Evolutionary conservation across 1,139 yeast species (phyloP).

Genomic region (Blastobotrys malaysiensis): DNA sequence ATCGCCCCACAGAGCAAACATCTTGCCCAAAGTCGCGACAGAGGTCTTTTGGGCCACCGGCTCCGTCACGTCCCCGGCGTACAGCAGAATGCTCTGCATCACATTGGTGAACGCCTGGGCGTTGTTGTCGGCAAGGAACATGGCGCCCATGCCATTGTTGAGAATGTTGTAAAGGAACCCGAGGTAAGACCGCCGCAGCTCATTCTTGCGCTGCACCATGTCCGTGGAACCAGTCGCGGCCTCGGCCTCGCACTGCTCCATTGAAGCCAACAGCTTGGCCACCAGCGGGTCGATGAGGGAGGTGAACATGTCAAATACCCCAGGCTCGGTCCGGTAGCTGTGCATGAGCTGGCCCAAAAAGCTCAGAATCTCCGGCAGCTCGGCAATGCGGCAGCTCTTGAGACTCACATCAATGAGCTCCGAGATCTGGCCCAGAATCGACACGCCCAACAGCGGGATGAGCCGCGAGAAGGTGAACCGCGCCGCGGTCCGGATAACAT

Average conservation of each 20-base stretch:
- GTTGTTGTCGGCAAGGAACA: constrained; percentile 66
- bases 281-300: constrained; percentile 70
- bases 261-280: constrained; percentile 53
- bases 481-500: constrained; percentile 75
- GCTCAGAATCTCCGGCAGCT: constrained; percentile 73
- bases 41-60: constrained; percentile 61
- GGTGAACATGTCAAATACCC: constrained; percentile 67
- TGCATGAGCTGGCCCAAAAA: constrained; percentile 88
- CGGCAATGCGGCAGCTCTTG: constrained; percentile 58
- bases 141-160: constrained; percentile 72
- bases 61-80: constrained; percentile 52
- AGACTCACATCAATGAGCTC: constrained; percentile 71
- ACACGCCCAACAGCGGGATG: constrained; percentile 63
- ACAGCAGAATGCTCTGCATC: constrained; percentile 60
- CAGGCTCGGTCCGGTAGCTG: constrained; percentile 59
- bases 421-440: constrained; percentile 54
- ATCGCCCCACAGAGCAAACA: constrained; percentile 62
- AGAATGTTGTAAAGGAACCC: constrained; percentile 63
- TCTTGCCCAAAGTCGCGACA: constrained; percentile 59
- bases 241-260: constrained; percentile 42
- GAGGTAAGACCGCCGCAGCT: constrained; percentile 65
- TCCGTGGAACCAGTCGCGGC: constrained; percentile 41
- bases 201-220: constrained; percentile 33
- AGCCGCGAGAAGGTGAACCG: constrained; percentile 84
- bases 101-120: constrained; percentile 55